A percentile compares a stretch with the other conserved stretches of the same genome.
Conservation (phyloP, 805 yeast species). For the Metschnikowia corniflorae region DNA sequence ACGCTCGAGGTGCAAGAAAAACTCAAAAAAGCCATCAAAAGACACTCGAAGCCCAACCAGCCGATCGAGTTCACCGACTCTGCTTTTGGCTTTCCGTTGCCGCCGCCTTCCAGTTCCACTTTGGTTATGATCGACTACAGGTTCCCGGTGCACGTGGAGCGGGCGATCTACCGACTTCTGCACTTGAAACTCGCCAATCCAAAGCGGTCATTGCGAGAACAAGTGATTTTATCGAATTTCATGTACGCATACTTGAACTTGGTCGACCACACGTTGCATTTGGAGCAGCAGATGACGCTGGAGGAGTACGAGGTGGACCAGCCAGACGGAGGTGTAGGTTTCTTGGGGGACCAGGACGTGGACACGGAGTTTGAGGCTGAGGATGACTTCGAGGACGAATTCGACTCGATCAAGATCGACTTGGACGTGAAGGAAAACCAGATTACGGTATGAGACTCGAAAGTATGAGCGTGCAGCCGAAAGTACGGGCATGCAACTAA, state of each 20-base stretch:
- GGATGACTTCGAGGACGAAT: constrained; percentile 14
- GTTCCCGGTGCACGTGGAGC: constrained; percentile 90
- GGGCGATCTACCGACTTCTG: constrained; percentile 90
- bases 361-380: constrained; percentile 21
- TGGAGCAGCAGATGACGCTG: constrained; percentile 53
- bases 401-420: constrained; percentile 17
- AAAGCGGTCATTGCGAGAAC: constrained; percentile 84
- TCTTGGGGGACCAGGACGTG: constrained; percentile 16
- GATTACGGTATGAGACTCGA: too few species aligned
- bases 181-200: constrained; percentile 94
- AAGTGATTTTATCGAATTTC: constrained; percentile 88
- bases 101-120: constrained; percentile 74
- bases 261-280: constrained; percentile 84
- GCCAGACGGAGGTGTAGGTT: constrained; percentile 16
- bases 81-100: constrained; percentile 84
- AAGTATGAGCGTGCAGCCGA: too few species aligned
- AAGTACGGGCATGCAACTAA: too few species aligned
- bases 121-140: constrained; percentile 79
- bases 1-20: constrained; percentile 43
- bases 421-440: constrained; percentile 14
- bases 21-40: constrained; percentile 38
- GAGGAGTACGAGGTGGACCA: constrained; percentile 16
- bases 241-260: constrained; percentile 96
- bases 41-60: constrained; percentile 42
- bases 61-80: constrained; percentile 60